phyloP scores from a whole-genome alignment of 768 basidiomycete species.

The Mycena leptocephala region DNA sequence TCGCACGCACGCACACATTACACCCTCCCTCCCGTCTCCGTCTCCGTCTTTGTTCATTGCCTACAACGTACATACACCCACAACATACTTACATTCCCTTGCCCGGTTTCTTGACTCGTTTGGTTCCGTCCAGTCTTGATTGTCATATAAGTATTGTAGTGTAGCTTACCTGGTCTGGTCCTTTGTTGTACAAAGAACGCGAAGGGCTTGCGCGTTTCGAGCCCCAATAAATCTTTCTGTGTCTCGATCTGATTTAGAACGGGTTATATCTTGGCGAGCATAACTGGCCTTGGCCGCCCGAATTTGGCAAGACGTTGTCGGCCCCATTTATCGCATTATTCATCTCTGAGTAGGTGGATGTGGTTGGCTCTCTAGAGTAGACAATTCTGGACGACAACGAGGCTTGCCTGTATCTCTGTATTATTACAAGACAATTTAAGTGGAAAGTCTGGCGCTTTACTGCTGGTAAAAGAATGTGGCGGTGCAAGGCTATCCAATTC shows the following conservation, averaged over 20 bases:
- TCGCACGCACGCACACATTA: constrained; percentile 12
- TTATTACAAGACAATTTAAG: no score
- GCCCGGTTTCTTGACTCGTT: constrained; percentile 15
- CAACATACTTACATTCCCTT: constrained; percentile 17
- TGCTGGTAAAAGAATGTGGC: no score
- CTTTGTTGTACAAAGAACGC: constrained; percentile 32
- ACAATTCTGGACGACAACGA: no score
- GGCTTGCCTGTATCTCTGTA: no score
- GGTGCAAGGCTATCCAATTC: no score
- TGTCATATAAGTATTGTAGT: constrained; percentile 13
- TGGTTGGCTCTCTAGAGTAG: no score
- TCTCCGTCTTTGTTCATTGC: neutral
- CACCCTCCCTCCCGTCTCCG: neutral
- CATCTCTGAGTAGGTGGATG: no score
- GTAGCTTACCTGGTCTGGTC: constrained; percentile 18
- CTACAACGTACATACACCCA: constrained; percentile 4
- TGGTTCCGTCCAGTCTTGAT: constrained; percentile 1
- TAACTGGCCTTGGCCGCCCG: no score
- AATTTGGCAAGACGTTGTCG: no score
- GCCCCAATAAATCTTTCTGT: constrained; percentile 30
- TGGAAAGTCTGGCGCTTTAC: no score
- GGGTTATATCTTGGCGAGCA: no score
- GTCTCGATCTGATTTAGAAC: neutral
- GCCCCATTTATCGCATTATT: no score
- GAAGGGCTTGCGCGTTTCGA: constrained; percentile 40